A percentile compares a stretch with the other conserved stretches of the same genome.
Evolutionary conservation across 1,284 basidiomycete species (phyloP).

Genomic region (Mycena citricolor): DNA sequence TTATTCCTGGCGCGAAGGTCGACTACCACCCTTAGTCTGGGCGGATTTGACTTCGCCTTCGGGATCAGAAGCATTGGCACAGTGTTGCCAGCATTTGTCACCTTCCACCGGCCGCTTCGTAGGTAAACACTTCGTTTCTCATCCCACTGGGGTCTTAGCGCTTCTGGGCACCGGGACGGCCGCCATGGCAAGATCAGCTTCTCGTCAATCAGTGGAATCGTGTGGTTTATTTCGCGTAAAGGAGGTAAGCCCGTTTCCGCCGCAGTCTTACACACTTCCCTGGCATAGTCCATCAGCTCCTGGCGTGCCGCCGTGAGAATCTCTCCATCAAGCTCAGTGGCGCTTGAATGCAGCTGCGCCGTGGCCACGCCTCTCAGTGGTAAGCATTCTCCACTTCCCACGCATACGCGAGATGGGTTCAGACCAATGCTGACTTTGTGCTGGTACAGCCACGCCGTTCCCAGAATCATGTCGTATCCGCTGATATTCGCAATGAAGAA

Average conservation of each 20-base stretch:
- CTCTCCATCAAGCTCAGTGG: not conserved
- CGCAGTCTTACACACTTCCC: no score
- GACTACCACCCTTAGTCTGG: conserved; percentile 20
- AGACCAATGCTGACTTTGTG: conserved; percentile 16
- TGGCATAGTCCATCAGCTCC: no score
- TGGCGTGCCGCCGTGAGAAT: no score
- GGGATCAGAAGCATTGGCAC: conserved; percentile 31
- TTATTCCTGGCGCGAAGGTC: conserved; percentile 20
- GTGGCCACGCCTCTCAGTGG: conserved; percentile 1
- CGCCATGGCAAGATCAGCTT: conserved; percentile 26
- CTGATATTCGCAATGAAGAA: conserved; percentile 17
- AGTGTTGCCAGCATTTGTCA: conserved; percentile 25
- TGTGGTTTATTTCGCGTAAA: conserved; percentile 29
- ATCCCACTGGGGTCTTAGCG: conserved; percentile 23
- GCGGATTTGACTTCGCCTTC: conserved; percentile 20
- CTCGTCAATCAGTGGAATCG: conserved; percentile 28
- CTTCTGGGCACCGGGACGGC: conserved; percentile 27
- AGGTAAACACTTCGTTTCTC: conserved; percentile 28
- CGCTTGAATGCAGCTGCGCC: not conserved
- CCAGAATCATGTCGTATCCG: conserved; percentile 35
- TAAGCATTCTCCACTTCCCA: not conserved
- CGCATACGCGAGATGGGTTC: conserved; percentile 9
- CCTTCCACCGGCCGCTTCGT: conserved; percentile 26
- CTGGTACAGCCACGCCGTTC: conserved; percentile 17
- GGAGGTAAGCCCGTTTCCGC: conserved; percentile 3